A percentile compares a stretch with the other conserved stretches of the same genome.
phyloP scores from a whole-genome alignment of 1,284 basidiomycete species.

The Tilletia setariae region DNA sequence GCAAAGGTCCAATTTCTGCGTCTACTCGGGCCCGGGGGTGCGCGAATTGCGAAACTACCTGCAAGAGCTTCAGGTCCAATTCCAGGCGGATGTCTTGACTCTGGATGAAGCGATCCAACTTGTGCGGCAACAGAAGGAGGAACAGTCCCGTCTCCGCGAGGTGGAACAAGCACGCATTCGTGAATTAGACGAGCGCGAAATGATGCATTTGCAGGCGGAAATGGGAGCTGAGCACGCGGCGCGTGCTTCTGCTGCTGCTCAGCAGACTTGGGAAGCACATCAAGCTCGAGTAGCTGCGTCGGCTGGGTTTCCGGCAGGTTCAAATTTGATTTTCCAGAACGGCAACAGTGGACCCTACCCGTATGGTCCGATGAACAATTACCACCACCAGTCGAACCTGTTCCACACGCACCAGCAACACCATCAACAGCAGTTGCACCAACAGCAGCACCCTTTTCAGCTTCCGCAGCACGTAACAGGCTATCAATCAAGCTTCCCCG shows the following conservation, averaged over 20 bases:
- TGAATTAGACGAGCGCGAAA: background rate
- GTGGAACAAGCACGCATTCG: background rate
- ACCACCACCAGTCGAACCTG: too few species aligned
- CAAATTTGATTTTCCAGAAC: too few species aligned
- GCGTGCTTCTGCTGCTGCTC: background rate
- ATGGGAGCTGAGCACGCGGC: background rate
- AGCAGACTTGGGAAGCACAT: background rate
- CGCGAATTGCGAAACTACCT: constrained; percentile 69
- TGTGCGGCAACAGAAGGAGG: background rate
- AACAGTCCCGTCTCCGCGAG: background rate
- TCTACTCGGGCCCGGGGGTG: constrained; percentile 91
- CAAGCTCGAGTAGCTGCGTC: too few species aligned
- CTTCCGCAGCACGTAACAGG: background rate
- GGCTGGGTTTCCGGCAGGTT: too few species aligned
- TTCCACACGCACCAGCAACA: too few species aligned
- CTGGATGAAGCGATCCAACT: background rate
- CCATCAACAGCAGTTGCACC: background rate
- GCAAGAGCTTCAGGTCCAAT: background rate
- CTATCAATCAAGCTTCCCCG: background rate
- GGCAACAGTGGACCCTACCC: too few species aligned
- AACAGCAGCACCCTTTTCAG: background rate
- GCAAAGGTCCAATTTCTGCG: constrained; percentile 91
- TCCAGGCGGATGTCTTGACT: background rate
- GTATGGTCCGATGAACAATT: too few species aligned
- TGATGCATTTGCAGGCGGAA: constrained; percentile 7